These are phyloP conservation scores for Aspergillus brunneoviolaceus DNA, from an alignment of 2,329 filamentous ascomycete species.

Conservation along the genomic window DNA sequence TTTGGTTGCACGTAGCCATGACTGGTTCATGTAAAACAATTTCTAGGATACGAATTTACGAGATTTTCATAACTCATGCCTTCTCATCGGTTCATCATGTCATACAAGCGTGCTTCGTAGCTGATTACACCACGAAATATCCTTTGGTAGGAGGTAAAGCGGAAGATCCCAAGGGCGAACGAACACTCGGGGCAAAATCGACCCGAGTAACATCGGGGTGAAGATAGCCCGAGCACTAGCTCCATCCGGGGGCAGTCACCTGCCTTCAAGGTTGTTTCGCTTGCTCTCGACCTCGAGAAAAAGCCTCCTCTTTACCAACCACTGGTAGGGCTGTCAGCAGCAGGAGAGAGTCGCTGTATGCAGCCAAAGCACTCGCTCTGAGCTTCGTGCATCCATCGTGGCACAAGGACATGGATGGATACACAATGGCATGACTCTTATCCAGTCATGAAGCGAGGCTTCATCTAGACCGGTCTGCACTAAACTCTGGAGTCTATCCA, in stretches of 20 bases:
- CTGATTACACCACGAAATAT: background rate
- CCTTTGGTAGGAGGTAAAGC: no score
- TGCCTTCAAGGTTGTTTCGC: no score
- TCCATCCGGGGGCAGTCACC: no score
- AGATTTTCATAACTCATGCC: background rate
- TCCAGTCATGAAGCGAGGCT: background rate
- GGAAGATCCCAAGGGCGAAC: background rate
- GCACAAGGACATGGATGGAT: no score
- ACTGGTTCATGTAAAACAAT: constrained; percentile 9
- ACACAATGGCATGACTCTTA: background rate
- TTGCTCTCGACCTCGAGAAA: no score
- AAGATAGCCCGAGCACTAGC: constrained; percentile 1
- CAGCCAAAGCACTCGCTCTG: no score
- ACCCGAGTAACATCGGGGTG: background rate
- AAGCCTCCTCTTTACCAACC: no score
- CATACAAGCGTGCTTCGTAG: background rate
- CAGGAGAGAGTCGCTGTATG: no score
- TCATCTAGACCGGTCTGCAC: background rate
- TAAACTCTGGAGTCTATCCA: background rate
- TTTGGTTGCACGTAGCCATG: background rate
- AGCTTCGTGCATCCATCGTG: background rate
- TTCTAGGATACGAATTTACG: constrained; percentile 9
- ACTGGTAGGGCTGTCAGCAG: no score
- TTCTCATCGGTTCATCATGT: background rate
- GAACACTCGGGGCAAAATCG: background rate